phyloP scores from a whole-genome alignment of 192 early-diverging fungal species.

The Geranomyces michiganensis region DNA sequence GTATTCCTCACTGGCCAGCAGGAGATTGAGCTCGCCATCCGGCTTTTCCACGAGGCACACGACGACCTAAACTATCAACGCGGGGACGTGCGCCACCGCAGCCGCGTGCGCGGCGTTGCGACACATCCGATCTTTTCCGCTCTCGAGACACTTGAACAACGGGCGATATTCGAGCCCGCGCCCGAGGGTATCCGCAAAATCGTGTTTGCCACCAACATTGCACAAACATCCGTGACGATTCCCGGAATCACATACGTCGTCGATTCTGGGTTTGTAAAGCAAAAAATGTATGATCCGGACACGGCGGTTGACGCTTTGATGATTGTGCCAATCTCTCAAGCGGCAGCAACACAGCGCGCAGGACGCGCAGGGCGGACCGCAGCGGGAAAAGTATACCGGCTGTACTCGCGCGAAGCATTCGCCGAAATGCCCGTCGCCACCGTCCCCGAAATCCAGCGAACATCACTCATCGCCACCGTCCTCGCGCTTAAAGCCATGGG shows the following conservation, averaged over 20 bases:
- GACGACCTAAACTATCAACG: slow-evolving; percentile 47
- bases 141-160: slow-evolving; percentile 74
- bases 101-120: slow-evolving; percentile 46
- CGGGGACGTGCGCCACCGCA: slow-evolving; percentile 51
- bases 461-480: slow-evolving; percentile 49
- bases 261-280: slow-evolving; percentile 65
- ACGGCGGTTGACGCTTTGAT: slow-evolving; percentile 57
- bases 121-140: slow-evolving; percentile 71
- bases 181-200: slow-evolving; percentile 51
- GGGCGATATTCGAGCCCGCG: slow-evolving; percentile 51
- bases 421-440: slow-evolving; percentile 55
- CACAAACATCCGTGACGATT: slow-evolving; percentile 63
- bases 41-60: slow-evolving; percentile 54
- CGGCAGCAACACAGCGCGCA: slow-evolving; percentile 65
- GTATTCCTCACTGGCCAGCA: slow-evolving; percentile 64
- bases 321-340: slow-evolving; percentile 59
- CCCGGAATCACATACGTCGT: slow-evolving; percentile 67
- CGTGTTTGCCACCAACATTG: slow-evolving; percentile 66
- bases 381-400: slow-evolving; percentile 61
- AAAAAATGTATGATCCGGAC: slow-evolving; percentile 59
- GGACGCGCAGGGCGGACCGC: slow-evolving; percentile 61
- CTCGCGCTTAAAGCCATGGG: slow-evolving; percentile 56
- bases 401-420: slow-evolving; percentile 60
- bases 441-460: slow-evolving; percentile 62
- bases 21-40: slow-evolving; percentile 63